A percentile compares a stretch with the other conserved stretches of the same genome.
These are phyloP conservation scores for Pyrenophora graminea DNA, from an alignment of 2,329 filamentous ascomycete genomes.

Conservation along the genomic window DNA sequence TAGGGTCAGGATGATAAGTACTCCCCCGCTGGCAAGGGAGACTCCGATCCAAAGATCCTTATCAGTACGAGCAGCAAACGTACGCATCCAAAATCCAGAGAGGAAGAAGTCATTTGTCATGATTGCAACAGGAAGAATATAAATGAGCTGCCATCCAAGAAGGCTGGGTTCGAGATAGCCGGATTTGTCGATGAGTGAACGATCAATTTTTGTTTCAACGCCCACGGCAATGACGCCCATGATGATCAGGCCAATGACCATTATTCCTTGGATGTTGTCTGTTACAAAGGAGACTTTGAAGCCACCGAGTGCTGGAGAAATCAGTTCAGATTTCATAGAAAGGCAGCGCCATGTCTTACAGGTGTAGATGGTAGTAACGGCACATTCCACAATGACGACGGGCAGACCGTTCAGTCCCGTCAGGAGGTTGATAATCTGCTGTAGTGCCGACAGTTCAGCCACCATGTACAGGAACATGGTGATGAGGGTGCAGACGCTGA, in stretches of 20 bases:
- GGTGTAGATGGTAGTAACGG: conserved; percentile 81
- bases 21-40: conserved; percentile 64
- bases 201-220: conserved; percentile 73
- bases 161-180: conserved; percentile 70
- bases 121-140: conserved; percentile 80
- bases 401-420: conserved; percentile 76
- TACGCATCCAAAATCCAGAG: conserved; percentile 81
- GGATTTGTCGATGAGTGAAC: conserved; percentile 68
- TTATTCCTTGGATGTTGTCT: conserved; percentile 77
- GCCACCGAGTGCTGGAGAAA: conserved; percentile 68
- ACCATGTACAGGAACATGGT: conserved; percentile 89
- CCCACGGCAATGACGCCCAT: conserved; percentile 79
- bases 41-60: conserved; percentile 76
- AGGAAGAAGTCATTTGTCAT: conserved; percentile 87
- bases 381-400: conserved; percentile 75
- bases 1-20: conserved; percentile 71
- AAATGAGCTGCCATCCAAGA: conserved; percentile 82
- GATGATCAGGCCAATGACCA: conserved; percentile 76
- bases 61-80: conserved; percentile 79
- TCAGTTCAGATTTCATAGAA: background rate
- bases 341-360: conserved; percentile 54
- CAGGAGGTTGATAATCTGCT: conserved; percentile 74
- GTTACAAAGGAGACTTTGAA: conserved; percentile 85
- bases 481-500: conserved; percentile 77
- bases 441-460: conserved; percentile 77